These are phyloP conservation scores for Starmerella etchellsii DNA, from an alignment of 805 yeast species.

Conservation along the genomic window DNA sequence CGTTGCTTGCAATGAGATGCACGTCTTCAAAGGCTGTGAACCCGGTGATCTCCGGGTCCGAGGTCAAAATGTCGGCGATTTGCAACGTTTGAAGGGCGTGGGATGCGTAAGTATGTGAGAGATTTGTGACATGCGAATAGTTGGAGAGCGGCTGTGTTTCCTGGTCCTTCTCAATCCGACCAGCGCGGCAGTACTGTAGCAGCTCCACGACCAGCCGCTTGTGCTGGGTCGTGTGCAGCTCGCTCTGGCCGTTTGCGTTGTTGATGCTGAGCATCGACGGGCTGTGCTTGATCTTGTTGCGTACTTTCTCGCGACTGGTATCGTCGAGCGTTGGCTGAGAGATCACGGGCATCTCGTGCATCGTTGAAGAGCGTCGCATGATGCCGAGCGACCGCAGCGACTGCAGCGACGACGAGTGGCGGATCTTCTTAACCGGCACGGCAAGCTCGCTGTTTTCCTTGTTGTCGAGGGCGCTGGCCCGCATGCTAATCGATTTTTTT, in stretches of 20 bases:
- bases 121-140: conserved; percentile 32
- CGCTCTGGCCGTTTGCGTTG: conserved; percentile 22
- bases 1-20: conserved; percentile 31
- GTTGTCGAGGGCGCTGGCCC: too few relatives aligned
- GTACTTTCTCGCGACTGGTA: conserved; percentile 42
- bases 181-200: conserved; percentile 16
- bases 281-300: conserved; percentile 40
- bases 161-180: conserved; percentile 28
- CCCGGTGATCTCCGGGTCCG: conserved; percentile 8
- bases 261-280: conserved; percentile 34
- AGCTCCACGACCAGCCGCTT: conserved; percentile 27
- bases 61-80: conserved; percentile 30
- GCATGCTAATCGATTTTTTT: too few relatives aligned
- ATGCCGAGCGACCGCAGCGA: conserved; percentile 7
- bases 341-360: conserved; percentile 24
- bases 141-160: conserved; percentile 25
- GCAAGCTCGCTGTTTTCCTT: neutral
- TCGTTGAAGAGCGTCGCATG: neutral
- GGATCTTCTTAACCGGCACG: neutral
- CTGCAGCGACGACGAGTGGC: conserved; percentile 7
- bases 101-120: conserved; percentile 33
- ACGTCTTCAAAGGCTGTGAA: conserved; percentile 28
- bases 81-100: conserved; percentile 37
- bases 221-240: conserved; percentile 19
- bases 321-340: conserved; percentile 49